Evolutionary conservation across 1,284 basidiomycete species (phyloP).

Genomic region (Kalmanozyma brasiliensis): DNA sequence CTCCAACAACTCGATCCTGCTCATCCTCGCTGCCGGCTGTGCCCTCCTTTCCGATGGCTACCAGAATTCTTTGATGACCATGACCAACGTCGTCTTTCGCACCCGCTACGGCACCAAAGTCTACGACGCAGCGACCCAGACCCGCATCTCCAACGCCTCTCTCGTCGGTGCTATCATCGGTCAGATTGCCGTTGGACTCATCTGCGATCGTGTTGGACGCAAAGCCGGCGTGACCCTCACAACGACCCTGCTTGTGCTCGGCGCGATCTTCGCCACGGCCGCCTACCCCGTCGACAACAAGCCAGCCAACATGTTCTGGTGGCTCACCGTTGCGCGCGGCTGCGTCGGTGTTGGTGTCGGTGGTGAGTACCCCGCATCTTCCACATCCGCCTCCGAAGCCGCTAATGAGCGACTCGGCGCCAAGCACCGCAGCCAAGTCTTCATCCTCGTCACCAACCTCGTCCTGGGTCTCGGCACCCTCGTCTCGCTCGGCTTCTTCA

Average conservation of each 20-base stretch:
- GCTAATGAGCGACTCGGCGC: conserved; percentile 77
- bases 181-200: conserved; percentile 75
- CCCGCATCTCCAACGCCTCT: conserved; percentile 78
- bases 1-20: conserved; percentile 20
- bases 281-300: conserved; percentile 75
- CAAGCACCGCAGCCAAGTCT: conserved; percentile 76
- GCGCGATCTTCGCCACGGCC: conserved; percentile 78
- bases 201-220: conserved; percentile 77
- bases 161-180: conserved; percentile 78
- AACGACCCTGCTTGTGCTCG: conserved; percentile 77
- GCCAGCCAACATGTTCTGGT: conserved; percentile 77
- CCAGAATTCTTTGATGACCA: conserved; percentile 71
- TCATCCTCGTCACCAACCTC: conserved; percentile 79
- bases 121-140: conserved; percentile 76
- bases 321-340: conserved; percentile 78
- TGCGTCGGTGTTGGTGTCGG: conserved; percentile 79
- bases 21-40: conserved; percentile 28
- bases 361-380: conserved; percentile 81
- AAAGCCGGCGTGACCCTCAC: conserved; percentile 69
- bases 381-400: conserved; percentile 76
- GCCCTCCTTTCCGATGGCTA: conserved; percentile 77
- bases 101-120: conserved; percentile 66
- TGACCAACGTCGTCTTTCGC: conserved; percentile 57
- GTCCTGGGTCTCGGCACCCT: conserved; percentile 70
- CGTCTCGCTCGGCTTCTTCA: conserved; percentile 77